phyloP scores from a whole-genome alignment of 2,329 filamentous ascomycete genomes.

The Pseudogymnoascus sp. region DNA sequence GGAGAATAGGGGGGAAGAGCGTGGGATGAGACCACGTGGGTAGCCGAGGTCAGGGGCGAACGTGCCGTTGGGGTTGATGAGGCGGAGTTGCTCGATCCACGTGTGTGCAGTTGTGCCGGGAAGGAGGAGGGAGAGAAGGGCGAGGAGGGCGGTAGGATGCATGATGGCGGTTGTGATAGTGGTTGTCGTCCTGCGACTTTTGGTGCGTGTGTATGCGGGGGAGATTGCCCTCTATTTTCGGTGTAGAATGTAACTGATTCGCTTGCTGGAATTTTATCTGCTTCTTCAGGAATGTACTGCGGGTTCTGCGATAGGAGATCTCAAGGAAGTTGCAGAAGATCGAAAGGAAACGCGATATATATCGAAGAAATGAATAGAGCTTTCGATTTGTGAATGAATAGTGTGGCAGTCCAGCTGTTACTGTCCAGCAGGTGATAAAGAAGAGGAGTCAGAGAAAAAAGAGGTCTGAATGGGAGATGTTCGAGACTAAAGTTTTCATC shows the following conservation, averaged over 20 bases:
- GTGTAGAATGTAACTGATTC: not conserved
- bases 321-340: not conserved
- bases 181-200: conserved; percentile 1
- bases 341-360: not conserved
- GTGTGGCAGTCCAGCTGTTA: conserved; percentile 4
- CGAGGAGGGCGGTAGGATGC: not conserved
- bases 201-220: not conserved
- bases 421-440: conserved; percentile 6
- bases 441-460: conserved; percentile 1
- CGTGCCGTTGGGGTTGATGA: conserved; percentile 61
- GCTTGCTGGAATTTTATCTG: not conserved
- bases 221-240: not conserved
- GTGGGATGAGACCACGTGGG: conserved; percentile 56
- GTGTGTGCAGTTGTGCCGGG: conserved; percentile 49
- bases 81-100: conserved; percentile 69
- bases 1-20: conserved; percentile 43
- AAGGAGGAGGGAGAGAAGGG: not conserved
- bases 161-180: not conserved
- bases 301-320: not conserved
- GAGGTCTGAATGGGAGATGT: conserved; percentile 6
- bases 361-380: conserved; percentile 5
- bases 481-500: conserved; percentile 5
- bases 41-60: conserved; percentile 65
- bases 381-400: conserved; percentile 2
- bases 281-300: not conserved